These are phyloP conservation scores for Hysterangium stoloniferum DNA, from an alignment of 768 basidiomycete species.

Conservation along the genomic window DNA sequence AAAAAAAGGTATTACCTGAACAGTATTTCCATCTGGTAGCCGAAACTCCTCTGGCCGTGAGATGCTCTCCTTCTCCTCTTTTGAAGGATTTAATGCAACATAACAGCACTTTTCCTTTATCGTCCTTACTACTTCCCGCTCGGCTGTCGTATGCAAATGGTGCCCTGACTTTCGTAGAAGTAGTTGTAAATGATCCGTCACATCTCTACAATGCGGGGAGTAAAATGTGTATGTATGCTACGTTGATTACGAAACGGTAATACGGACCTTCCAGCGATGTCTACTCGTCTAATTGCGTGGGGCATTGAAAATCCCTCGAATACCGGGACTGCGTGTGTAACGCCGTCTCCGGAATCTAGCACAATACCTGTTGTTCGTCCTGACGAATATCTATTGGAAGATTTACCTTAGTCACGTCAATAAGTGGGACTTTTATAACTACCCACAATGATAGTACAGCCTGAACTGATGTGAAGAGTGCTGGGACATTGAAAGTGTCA, in stretches of 20 bases:
- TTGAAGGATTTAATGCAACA: constrained; percentile 82
- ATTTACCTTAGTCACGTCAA: neutral
- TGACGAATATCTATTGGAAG: constrained; percentile 75
- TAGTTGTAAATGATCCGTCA: constrained; percentile 93
- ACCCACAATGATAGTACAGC: constrained; percentile 91
- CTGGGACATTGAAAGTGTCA: constrained; percentile 99
- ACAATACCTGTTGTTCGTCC: constrained; percentile 99
- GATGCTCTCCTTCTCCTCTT: constrained; percentile 88
- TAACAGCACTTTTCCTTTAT: constrained; percentile 99
- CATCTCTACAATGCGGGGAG: constrained; percentile 51
- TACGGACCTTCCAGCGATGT: constrained; percentile 86
- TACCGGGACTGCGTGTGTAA: constrained; percentile 97
- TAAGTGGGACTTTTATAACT: neutral
- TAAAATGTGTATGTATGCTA: neutral
- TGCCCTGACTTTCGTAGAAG: constrained; percentile 91
- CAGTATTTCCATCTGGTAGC: constrained; percentile 89
- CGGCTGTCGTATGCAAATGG: constrained; percentile 93
- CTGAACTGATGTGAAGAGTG: constrained; percentile 93
- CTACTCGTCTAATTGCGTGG: constrained; percentile 92
- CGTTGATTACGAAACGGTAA: neutral
- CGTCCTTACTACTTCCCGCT: constrained; percentile 91
- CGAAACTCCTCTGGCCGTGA: constrained; percentile 82
- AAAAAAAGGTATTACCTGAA: constrained; percentile 52
- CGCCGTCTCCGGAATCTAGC: constrained; percentile 96
- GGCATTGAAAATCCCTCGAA: constrained; percentile 99